A percentile compares a stretch with the other conserved stretches of the same genome.
Evolutionary conservation across 73 alveolate species (phyloP).

Genomic region (Tetrahymena borealis): DNA sequence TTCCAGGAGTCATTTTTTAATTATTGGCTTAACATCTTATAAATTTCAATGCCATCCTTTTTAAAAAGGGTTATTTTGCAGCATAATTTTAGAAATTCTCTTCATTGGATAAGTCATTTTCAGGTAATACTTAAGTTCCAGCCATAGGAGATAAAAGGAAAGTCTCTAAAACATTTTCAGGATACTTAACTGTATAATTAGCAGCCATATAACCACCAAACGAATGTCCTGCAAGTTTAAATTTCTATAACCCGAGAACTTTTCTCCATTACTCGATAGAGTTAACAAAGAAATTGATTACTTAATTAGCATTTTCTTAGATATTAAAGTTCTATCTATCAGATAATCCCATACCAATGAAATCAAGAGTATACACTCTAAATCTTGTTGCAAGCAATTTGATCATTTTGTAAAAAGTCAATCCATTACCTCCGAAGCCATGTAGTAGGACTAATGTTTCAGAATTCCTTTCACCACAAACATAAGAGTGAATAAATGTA

Average conservation of each 20-base stretch:
- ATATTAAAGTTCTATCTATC: constrained; percentile 35
- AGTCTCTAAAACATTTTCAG: constrained; percentile 15
- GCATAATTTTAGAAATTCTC: background rate
- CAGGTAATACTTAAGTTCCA: constrained; percentile 15
- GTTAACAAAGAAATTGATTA: constrained; percentile 36
- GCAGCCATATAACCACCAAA: constrained; percentile 57
- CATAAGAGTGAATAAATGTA: background rate
- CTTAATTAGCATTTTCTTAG: constrained; percentile 11
- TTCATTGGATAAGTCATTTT: constrained; percentile 10
- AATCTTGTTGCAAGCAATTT: constrained; percentile 19
- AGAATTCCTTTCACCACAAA: background rate
- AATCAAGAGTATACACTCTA: constrained; percentile 38
- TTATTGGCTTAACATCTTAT: background rate
- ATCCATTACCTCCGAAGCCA: constrained; percentile 49
- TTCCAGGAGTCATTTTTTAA: constrained; percentile 6
- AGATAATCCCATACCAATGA: constrained; percentile 56
- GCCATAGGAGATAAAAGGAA: constrained; percentile 37
- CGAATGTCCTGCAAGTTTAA: constrained; percentile 52
- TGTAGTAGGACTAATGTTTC: constrained; percentile 34
- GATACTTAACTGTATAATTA: constrained; percentile 45
- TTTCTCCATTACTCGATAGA: constrained; percentile 49
- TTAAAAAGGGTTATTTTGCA: background rate
- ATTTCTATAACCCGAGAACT: constrained; percentile 6
- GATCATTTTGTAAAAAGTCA: constrained; percentile 24
- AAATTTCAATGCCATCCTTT: background rate